These are phyloP conservation scores for Wallacemonas sp. DNA, from an alignment of 208 protist species.

Conservation along the genomic window DNA sequence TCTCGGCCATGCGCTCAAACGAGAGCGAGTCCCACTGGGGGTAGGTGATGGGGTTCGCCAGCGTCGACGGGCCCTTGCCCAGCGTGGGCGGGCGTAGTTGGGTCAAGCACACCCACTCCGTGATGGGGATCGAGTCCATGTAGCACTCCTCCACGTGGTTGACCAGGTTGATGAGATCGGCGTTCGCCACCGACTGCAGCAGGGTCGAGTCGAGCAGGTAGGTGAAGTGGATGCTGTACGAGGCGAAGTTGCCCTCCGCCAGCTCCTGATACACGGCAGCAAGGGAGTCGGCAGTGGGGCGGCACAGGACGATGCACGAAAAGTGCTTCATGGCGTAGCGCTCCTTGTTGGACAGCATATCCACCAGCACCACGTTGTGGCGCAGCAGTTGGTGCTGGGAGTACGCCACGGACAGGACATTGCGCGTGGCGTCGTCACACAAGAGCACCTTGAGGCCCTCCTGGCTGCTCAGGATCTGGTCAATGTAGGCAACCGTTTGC, in stretches of 20 bases:
- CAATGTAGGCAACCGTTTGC: constrained; percentile 77
- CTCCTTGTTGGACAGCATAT: constrained; percentile 86
- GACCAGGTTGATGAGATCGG: constrained; percentile 95
- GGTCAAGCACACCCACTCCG: constrained; percentile 74
- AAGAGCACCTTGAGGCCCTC: constrained; percentile 94
- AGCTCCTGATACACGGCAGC: constrained; percentile 90
- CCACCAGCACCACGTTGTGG: constrained; percentile 97
- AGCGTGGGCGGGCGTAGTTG: constrained; percentile 59
- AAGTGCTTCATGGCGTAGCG: constrained; percentile 96
- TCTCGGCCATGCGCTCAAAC: constrained; percentile 71
- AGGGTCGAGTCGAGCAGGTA: constrained; percentile 81
- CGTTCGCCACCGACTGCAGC: constrained; percentile 94
- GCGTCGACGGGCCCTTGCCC: constrained; percentile 30
- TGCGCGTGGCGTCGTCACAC: constrained; percentile 94
- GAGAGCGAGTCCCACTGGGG: constrained; percentile 69
- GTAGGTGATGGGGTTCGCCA: constrained; percentile 79
- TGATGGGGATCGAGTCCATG: constrained; percentile 94
- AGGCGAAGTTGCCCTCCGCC: constrained; percentile 85
- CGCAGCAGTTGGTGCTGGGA: constrained; percentile 96
- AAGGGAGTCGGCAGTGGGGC: constrained; percentile 91
- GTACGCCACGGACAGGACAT: constrained; percentile 94
- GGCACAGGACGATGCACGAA: constrained; percentile 89
- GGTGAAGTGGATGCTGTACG: constrained; percentile 92
- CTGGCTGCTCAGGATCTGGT: constrained; percentile 52
- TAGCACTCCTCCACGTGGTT: constrained; percentile 93